Percentiles rank a stretch among this genome's conserved stretches.
Conservation (phyloP, 495 filamentous ascomycete genomes). For the Aspergillus indologenus region DNA sequence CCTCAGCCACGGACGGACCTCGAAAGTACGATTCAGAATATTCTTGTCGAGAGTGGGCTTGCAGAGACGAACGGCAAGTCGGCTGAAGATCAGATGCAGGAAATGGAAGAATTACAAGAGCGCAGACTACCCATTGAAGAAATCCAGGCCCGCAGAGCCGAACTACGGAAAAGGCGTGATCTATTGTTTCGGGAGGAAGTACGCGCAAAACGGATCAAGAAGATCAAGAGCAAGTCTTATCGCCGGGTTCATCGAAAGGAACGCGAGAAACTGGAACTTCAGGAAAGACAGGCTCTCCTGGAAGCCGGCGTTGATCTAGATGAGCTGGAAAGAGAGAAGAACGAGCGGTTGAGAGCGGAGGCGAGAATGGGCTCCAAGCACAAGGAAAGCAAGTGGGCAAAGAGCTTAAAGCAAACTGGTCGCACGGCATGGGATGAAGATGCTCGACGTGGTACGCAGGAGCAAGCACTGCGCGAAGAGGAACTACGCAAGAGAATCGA, state of each 20-base stretch:
- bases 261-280: conserved; percentile 65
- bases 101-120: conserved; percentile 66
- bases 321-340: conserved; percentile 75
- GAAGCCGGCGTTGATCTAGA: conserved; percentile 65
- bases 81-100: conserved; percentile 61
- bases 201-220: conserved; percentile 88
- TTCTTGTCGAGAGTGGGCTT: conserved; percentile 84
- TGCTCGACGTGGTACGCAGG: conserved; percentile 68
- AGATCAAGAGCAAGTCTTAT: conserved; percentile 96
- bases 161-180: conserved; percentile 77
- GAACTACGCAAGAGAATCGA: conserved; percentile 80
- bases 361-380: conserved; percentile 89
- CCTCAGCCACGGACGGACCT: conserved; percentile 69
- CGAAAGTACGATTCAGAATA: conserved; percentile 77
- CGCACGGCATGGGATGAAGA: conserved; percentile 79
- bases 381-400: conserved; percentile 92
- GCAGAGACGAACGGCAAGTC: conserved; percentile 55
- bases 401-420: conserved; percentile 74
- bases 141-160: conserved; percentile 66
- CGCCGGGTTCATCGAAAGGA: conserved; percentile 89
- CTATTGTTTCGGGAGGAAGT: conserved; percentile 88
- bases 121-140: conserved; percentile 67
- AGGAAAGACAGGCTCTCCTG: conserved; percentile 64
- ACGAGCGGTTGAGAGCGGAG: conserved; percentile 75
- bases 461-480: conserved; percentile 81